Conservation (phyloP, 2,329 filamentous ascomycete genomes). For the Cercospora sesami region DNA sequence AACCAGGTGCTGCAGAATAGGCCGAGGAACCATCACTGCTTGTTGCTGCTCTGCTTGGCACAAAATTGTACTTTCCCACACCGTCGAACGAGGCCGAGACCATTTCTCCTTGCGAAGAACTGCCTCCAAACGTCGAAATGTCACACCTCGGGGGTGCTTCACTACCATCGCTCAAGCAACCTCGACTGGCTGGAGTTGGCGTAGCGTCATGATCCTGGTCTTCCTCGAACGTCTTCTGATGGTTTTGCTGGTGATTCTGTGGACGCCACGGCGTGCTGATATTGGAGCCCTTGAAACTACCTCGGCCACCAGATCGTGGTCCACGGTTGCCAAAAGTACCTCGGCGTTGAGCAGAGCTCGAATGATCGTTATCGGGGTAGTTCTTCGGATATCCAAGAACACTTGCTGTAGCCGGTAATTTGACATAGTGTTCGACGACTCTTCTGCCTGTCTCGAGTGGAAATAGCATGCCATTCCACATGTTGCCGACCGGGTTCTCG, state of each 20-base stretch:
- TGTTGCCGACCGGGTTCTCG: constrained; percentile 33
- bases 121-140: background rate
- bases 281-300: constrained; percentile 15
- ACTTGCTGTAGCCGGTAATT: constrained; percentile 25
- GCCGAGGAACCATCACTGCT: background rate
- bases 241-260: background rate
- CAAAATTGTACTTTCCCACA: constrained; percentile 3
- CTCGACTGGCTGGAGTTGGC: constrained; percentile 15
- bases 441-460: constrained; percentile 29
- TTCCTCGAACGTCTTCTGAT: background rate
- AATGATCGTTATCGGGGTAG: constrained; percentile 18
- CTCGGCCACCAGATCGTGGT: constrained; percentile 19
- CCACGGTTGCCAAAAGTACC: constrained; percentile 17
- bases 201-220: constrained; percentile 12
- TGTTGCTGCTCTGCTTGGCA: background rate
- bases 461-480: constrained; percentile 40
- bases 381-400: constrained; percentile 26
- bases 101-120: background rate
- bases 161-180: constrained; percentile 4
- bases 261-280: constrained; percentile 13
- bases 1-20: background rate
- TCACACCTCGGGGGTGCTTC: constrained; percentile 9
- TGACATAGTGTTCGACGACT: constrained; percentile 34
- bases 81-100: constrained; percentile 7
- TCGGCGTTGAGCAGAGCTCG: constrained; percentile 4